phyloP scores from a whole-genome alignment of 2,329 filamentous ascomycete genomes.

The Pestalotiopsis sp. region DNA sequence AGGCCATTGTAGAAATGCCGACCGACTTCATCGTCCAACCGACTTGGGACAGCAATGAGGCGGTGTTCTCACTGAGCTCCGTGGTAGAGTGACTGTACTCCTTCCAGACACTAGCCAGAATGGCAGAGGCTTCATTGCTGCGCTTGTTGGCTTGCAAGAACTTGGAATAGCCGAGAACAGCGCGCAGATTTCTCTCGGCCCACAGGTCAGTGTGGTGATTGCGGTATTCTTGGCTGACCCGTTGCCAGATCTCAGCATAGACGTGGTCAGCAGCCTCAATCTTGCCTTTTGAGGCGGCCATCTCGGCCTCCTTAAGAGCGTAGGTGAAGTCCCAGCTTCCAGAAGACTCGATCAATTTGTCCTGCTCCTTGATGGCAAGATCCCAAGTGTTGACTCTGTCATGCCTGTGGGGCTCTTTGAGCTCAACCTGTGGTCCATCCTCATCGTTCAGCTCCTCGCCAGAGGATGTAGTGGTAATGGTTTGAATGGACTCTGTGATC shows the following conservation, averaged over 20 bases:
- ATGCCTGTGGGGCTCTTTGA: background rate
- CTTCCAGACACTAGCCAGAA: slow-evolving; percentile 49
- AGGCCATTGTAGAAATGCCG: slow-evolving; percentile 44
- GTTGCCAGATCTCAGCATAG: slow-evolving; percentile 55
- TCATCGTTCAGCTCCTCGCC: background rate
- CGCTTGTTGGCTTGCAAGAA: slow-evolving; percentile 50
- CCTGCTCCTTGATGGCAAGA: slow-evolving; percentile 10
- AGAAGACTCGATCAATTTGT: slow-evolving; percentile 8
- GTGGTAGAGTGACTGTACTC: slow-evolving; percentile 44
- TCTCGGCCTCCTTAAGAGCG: background rate
- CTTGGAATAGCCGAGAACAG: slow-evolving; percentile 46
- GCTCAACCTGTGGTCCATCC: background rate
- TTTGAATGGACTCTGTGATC: slow-evolving; percentile 9
- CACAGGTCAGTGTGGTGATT: slow-evolving; percentile 42
- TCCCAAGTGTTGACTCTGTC: background rate
- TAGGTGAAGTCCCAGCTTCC: background rate
- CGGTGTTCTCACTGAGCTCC: slow-evolving; percentile 39
- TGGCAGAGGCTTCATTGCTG: slow-evolving; percentile 43
- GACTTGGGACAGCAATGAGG: slow-evolving; percentile 39
- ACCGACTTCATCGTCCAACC: slow-evolving; percentile 48
- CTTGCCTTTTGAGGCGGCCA: background rate
- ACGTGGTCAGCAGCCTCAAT: slow-evolving; percentile 43
- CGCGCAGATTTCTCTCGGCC: slow-evolving; percentile 50
- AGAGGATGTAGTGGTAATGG: background rate
- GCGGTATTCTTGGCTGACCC: slow-evolving; percentile 48